These are phyloP conservation scores for Sapria himalayana DNA, from an alignment of 345 rosid species.

Conservation along the genomic window DNA sequence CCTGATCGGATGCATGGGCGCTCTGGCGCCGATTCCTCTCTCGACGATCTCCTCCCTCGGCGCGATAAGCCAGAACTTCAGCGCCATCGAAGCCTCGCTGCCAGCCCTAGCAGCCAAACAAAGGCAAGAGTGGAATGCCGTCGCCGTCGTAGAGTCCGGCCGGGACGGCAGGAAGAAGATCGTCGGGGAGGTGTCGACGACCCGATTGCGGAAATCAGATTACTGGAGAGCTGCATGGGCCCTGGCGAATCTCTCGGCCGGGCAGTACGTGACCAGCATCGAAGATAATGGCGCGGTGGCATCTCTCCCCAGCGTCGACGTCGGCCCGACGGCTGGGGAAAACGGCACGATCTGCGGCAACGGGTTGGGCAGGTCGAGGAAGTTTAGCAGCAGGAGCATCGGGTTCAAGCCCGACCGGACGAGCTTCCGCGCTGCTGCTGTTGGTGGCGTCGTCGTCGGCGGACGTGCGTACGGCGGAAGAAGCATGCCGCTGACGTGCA, in stretches of 20 bases:
- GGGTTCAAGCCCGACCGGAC: conserved; percentile 46
- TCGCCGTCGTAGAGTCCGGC: conserved; percentile 48
- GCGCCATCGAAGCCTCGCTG: conserved; percentile 39
- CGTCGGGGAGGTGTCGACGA: conserved; percentile 87
- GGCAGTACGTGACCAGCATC: conserved; percentile 91
- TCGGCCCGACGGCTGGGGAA: conserved; percentile 19
- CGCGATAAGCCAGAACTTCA: conserved; percentile 40
- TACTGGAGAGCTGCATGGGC: conserved; percentile 89
- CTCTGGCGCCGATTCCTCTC: conserved; percentile 87
- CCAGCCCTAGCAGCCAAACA: conserved; percentile 53
- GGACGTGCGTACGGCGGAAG: conserved; percentile 91
- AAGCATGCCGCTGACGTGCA: conserved; percentile 86
- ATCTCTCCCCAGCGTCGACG: conserved; percentile 31
- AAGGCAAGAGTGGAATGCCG: conserved; percentile 53
- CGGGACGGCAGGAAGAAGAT: conserved; percentile 41
- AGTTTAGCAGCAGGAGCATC: conserved; percentile 78
- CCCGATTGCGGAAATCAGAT: conserved; percentile 90
- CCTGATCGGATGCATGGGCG: conserved; percentile 89
- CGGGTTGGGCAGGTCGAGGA: conserved; percentile 31
- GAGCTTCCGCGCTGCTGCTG: no score
- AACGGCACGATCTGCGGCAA: conserved; percentile 13
- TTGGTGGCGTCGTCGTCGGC: conserved; percentile 29
- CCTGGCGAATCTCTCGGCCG: conserved; percentile 69
- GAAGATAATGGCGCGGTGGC: conserved; percentile 59
- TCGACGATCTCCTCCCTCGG: conserved; percentile 57